Percentiles rank a stretch among this genome's conserved stretches.
Conservation (phyloP, 1,284 basidiomycete genomes). For the Boletus sp. region DNA sequence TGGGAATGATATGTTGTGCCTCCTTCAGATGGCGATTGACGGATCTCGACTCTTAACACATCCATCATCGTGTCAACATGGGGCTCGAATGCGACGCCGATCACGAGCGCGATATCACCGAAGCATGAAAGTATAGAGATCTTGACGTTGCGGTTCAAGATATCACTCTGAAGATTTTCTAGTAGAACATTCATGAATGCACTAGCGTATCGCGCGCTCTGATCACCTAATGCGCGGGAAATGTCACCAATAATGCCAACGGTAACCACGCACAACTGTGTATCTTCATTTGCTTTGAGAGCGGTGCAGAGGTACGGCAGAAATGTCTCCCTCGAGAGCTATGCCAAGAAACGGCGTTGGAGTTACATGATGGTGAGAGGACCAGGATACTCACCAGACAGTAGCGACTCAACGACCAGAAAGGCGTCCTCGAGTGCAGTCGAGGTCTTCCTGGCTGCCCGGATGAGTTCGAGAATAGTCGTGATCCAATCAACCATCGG, state of each 20-base stretch:
- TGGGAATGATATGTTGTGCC: constrained; percentile 51
- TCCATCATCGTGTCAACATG: constrained; percentile 91
- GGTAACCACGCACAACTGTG: constrained; percentile 93
- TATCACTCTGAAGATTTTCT: constrained; percentile 90
- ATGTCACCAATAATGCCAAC: constrained; percentile 97
- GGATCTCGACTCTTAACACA: constrained; percentile 55
- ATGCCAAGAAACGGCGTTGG: constrained; percentile 5
- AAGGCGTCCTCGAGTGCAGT: constrained; percentile 98
- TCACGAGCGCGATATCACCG: constrained; percentile 95
- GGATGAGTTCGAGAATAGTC: constrained; percentile 89
- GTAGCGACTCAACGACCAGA: constrained; percentile 90
- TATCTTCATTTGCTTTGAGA: constrained; percentile 92
- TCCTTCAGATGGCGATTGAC: constrained; percentile 60
- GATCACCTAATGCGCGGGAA: constrained; percentile 88
- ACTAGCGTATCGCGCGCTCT: constrained; percentile 81
- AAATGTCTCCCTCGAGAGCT: constrained; percentile 86
- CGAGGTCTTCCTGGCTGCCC: constrained; percentile 87
- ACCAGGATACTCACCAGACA: constrained; percentile 53
- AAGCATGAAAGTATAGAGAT: constrained; percentile 95
- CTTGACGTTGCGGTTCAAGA: constrained; percentile 94
- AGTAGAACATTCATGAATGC: constrained; percentile 91
- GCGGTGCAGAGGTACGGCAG: constrained; percentile 91
- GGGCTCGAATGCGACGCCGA: constrained; percentile 86
- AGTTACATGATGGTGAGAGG: not conserved
- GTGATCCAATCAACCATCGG: constrained; percentile 95